Conservation (phyloP, 1,139 yeast genomes). For the Suhomyces guaymorum region DNA sequence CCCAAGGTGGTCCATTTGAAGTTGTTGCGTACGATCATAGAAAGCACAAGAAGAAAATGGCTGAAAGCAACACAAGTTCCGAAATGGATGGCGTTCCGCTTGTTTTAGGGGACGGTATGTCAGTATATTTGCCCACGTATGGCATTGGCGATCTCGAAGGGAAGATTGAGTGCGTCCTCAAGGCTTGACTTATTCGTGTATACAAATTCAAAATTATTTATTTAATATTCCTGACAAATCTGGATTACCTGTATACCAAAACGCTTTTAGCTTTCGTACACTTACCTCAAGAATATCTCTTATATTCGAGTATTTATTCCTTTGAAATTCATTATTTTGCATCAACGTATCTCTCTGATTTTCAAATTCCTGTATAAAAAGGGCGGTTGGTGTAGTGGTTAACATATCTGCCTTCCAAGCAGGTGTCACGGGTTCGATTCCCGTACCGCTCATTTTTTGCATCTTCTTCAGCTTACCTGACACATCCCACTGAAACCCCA, state of each 20-base stretch:
- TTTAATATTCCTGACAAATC: too few relatives aligned
- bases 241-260: too few relatives aligned
- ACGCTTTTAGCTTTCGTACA: too few relatives aligned
- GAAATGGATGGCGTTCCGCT: conserved; percentile 13
- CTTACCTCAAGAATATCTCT: too few relatives aligned
- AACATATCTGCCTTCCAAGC: conserved; percentile 74
- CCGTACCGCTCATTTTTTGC: conserved; percentile 63
- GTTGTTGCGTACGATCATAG: conserved; percentile 26
- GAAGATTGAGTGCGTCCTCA: conserved; percentile 6
- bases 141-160: neutral
- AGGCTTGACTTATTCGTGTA: too few relatives aligned
- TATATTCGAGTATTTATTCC: too few relatives aligned
- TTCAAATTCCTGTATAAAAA: conserved; percentile 1
- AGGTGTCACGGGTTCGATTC: conserved; percentile 82
- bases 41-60: conserved; percentile 11
- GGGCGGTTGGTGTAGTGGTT: conserved; percentile 58
- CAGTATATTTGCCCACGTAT: conserved; percentile 4
- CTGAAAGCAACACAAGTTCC: neutral
- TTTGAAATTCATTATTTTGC: neutral
- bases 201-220: too few relatives aligned
- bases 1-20: conserved; percentile 12
- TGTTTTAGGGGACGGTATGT: conserved; percentile 7
- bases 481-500: too few relatives aligned
- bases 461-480: too few relatives aligned
- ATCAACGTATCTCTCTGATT: too few relatives aligned